Percentiles rank a stretch among this genome's conserved stretches.
These are phyloP conservation scores for Metschnikowia drakensbergensis DNA, from an alignment of 805 yeast species.

Conservation along the genomic window DNA sequence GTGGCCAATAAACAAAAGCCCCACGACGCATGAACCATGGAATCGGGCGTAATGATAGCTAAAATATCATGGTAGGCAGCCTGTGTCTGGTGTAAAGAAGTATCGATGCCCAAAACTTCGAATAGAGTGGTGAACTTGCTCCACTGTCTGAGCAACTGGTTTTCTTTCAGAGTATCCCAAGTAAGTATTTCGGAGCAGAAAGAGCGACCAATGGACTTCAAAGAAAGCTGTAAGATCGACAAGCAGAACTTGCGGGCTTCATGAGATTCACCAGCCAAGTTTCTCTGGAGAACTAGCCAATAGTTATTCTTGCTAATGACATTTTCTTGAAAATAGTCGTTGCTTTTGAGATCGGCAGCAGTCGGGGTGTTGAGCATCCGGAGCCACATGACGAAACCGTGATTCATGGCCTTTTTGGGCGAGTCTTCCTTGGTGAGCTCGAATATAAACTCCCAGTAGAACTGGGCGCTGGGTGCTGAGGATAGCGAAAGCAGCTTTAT, in stretches of 20 bases:
- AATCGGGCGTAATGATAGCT: slow-evolving; percentile 45
- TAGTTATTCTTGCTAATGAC: slow-evolving; percentile 24
- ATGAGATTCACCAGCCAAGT: slow-evolving; percentile 53
- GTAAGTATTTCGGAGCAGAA: slow-evolving; percentile 33
- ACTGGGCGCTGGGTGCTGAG: slow-evolving; percentile 10
- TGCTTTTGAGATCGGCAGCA: slow-evolving; percentile 8
- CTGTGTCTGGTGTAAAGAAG: slow-evolving; percentile 80
- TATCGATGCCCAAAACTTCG: slow-evolving; percentile 79
- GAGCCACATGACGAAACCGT: slow-evolving; percentile 53
- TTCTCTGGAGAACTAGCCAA: slow-evolving; percentile 57
- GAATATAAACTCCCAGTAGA: slow-evolving; percentile 47
- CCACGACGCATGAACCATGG: slow-evolving; percentile 65
- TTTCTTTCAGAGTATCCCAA: slow-evolving; percentile 35
- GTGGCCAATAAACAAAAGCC: slow-evolving; percentile 68
- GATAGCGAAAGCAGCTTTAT: slow-evolving; percentile 20
- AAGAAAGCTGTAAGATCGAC: slow-evolving; percentile 59
- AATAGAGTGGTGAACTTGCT: slow-evolving; percentile 65
- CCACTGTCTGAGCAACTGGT: slow-evolving; percentile 54
- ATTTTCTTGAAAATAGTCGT: slow-evolving; percentile 23
- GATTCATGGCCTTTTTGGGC: slow-evolving; percentile 26
- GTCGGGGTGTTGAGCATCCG: slow-evolving; percentile 40
- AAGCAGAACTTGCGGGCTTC: slow-evolving; percentile 68
- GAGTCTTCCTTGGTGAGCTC: slow-evolving; percentile 26
- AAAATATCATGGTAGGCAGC: slow-evolving; percentile 68
- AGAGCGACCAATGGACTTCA: slow-evolving; percentile 42